A percentile compares a stretch with the other conserved stretches of the same genome.
Conservation (phyloP, 1,284 basidiomycete species). For the Cutaneotrichosporon cutaneum region DNA sequence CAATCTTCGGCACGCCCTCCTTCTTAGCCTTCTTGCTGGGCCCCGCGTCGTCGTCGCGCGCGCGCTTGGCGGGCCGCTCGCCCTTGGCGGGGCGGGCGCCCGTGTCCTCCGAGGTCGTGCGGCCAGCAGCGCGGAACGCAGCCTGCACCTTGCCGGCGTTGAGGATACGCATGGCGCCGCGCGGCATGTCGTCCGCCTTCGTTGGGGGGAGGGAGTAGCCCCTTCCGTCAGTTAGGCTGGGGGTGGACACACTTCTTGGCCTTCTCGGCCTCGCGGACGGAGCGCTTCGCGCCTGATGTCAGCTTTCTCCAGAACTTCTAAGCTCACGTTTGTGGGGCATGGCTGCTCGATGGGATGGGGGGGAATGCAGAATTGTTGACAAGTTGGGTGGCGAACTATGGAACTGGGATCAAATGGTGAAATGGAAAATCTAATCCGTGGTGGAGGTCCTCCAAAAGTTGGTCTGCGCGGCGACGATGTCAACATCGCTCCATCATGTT, state of each 20-base stretch:
- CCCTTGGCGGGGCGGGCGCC: too few species aligned
- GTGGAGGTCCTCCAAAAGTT: conserved; percentile 20
- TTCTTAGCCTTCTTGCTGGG: conserved; percentile 6
- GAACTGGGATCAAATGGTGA: conserved; percentile 4
- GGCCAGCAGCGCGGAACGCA: conserved; percentile 39
- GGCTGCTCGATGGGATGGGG: conserved; percentile 33
- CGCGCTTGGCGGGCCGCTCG: too few species aligned
- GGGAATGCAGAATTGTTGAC: too few species aligned
- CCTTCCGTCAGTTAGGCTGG: conserved; percentile 29
- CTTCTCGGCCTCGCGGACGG: conserved; percentile 41
- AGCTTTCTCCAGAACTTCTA: not conserved
- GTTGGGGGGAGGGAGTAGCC: conserved; percentile 44
- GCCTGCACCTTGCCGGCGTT: conserved; percentile 41
- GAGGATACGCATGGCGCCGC: conserved; percentile 44
- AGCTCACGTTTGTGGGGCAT: conserved; percentile 52
- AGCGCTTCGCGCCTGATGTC: conserved; percentile 46
- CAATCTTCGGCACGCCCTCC: conserved; percentile 30
- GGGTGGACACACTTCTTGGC: conserved; percentile 36
- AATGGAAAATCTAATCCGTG: not conserved
- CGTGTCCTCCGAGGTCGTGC: conserved; percentile 41
- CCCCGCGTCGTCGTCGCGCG: not conserved
- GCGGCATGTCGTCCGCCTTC: conserved; percentile 39
- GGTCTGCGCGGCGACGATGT: not conserved
- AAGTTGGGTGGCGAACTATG: not conserved
- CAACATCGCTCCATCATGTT: conserved; percentile 40